Evolutionary conservation across 192 early-diverging fungal species (phyloP).

Genomic region (Entomortierella chlamydospora): DNA sequence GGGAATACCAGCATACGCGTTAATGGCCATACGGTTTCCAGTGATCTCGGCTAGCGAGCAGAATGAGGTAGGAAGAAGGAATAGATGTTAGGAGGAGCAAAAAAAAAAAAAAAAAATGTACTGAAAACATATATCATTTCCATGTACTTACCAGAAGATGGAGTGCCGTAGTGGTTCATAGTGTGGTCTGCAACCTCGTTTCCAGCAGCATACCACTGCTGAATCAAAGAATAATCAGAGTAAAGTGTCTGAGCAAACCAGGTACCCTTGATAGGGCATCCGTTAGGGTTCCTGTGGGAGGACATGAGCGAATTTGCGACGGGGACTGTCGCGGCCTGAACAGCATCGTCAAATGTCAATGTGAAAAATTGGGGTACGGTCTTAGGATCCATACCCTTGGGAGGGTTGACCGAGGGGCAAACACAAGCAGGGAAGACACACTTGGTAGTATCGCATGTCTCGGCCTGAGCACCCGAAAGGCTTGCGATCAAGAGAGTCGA

Average conservation of each 20-base stretch:
- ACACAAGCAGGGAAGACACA: constrained; percentile 65
- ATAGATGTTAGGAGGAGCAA: not conserved
- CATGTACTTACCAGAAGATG: constrained; percentile 49
- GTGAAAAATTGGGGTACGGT: constrained; percentile 69
- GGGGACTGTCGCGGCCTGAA: constrained; percentile 56
- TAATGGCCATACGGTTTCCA: constrained; percentile 55
- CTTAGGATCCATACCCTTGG: constrained; percentile 59
- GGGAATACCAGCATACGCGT: constrained; percentile 70
- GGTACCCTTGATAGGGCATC: constrained; percentile 68
- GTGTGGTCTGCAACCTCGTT: constrained; percentile 76
- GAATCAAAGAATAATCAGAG: constrained; percentile 69
- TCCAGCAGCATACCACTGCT: constrained; percentile 70
- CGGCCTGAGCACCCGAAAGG: constrained; percentile 16
- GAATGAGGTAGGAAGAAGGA: not conserved
- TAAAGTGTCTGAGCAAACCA: constrained; percentile 73
- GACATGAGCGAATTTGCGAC: constrained; percentile 17
- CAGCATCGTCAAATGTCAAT: constrained; percentile 74
- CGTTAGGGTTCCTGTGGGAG: constrained; percentile 58
- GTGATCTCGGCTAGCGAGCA: constrained; percentile 42
- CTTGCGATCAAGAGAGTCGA: constrained; percentile 22
- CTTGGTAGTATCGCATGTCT: constrained; percentile 58
- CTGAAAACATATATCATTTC: no score
- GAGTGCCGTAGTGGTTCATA: constrained; percentile 58
- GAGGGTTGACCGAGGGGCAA: constrained; percentile 61
- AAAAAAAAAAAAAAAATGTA: not conserved